A percentile compares a stretch with the other conserved stretches of the same genome.
These are phyloP conservation scores for Musa balbisiana DNA, from an alignment of 202 grass and related monocot genomes.

Conservation along the genomic window DNA sequence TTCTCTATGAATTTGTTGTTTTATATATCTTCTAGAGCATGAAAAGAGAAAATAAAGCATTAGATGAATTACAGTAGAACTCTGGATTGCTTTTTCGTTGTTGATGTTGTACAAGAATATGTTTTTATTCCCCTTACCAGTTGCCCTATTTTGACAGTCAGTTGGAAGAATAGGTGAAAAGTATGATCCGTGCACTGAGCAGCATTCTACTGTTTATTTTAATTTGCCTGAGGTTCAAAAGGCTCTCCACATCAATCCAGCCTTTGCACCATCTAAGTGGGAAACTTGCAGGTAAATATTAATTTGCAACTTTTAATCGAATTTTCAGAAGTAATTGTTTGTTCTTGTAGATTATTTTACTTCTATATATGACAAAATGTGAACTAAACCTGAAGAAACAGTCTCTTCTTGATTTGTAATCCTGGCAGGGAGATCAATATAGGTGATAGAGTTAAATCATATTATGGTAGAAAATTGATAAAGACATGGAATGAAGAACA, in stretches of 20 bases:
- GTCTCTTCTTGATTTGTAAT: neutral
- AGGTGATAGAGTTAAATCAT: neutral
- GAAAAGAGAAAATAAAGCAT: neutral
- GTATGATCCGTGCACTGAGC: slow-evolving; percentile 93
- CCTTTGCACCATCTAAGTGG: slow-evolving; percentile 66
- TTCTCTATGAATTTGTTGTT: neutral
- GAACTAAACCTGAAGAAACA: neutral
- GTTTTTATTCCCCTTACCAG: neutral
- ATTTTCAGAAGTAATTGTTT: neutral
- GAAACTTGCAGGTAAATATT: slow-evolving; percentile 74
- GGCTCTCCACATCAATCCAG: slow-evolving; percentile 76
- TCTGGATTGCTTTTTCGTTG: neutral
- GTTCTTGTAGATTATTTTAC: neutral
- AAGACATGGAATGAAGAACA: neutral
- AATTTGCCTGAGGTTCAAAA: slow-evolving; percentile 88
- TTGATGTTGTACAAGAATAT: neutral
- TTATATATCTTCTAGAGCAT: neutral
- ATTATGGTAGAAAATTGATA: neutral
- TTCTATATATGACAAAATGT: neutral
- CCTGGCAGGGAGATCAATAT: neutral
- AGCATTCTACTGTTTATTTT: slow-evolving; percentile 92
- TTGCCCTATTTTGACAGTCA: slow-evolving; percentile 43
- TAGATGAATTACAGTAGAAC: neutral
- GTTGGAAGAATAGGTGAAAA: slow-evolving; percentile 58
- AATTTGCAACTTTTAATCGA: slow-evolving; percentile 10